Conservation (phyloP, 352 stramenopile species). For the Thraustochytrium striatum region DNA sequence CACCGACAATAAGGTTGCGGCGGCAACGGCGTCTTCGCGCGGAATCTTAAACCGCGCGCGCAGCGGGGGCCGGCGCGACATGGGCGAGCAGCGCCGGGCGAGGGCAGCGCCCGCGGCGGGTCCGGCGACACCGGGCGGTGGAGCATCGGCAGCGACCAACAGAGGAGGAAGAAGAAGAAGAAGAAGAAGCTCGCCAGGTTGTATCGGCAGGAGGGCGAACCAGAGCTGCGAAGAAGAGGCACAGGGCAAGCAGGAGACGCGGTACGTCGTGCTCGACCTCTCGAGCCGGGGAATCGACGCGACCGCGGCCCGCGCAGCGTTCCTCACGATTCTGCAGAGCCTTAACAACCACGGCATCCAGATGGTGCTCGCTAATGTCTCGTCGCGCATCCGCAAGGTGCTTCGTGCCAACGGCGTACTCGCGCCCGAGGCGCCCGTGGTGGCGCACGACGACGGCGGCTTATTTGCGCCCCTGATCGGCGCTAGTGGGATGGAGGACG, state of each 20-base stretch:
- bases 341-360: conserved; percentile 43
- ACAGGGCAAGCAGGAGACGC: conserved; percentile 2
- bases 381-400: not conserved
- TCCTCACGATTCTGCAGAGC: conserved; percentile 43
- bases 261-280: conserved; percentile 43
- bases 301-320: conserved; percentile 40
- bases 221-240: no score
- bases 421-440: not conserved
- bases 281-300: conserved; percentile 31
- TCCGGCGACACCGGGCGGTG: no score
- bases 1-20: no score
- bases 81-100: no score
- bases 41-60: no score
- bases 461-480: not conserved
- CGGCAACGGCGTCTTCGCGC: no score
- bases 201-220: not conserved
- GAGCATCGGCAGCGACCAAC: no score
- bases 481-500: not conserved
- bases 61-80: no score
- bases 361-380: conserved; percentile 22
- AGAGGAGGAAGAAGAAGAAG: not conserved
- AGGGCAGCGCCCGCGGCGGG: no score
- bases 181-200: not conserved
- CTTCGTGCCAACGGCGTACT: conserved; percentile 40
- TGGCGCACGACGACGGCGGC: conserved; percentile 1